Evolutionary conservation across 2,329 filamentous ascomycete genomes (phyloP), one percentile per base, ranked within the genome.

Genomic region (Sarocladiaceae sp.): DNA sequence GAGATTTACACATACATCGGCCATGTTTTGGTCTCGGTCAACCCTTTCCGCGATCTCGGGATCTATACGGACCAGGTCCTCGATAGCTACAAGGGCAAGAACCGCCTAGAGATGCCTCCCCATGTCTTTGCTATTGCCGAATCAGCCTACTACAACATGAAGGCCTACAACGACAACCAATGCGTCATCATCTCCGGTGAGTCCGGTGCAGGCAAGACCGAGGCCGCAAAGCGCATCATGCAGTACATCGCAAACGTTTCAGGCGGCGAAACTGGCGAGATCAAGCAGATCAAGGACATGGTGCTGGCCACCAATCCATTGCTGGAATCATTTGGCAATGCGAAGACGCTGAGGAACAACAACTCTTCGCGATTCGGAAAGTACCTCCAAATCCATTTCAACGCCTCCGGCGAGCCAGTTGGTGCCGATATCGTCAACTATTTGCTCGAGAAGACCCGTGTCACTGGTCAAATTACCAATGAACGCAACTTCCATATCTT

Each of bases 1-100:
- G 91, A 98, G 69, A 98, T 98, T 64, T 98, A 98, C 72, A 98
- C 93, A 60, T 98, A 98, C 67, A 98, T 98, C 64, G 93, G 93
- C 70, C 91, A 97, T 84, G 93, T 98, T 67, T 68, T 98, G 76
- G 93, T 98, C 55, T 97, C 93, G 31, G 93, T 98, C 65, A 98
- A 98, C 67, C 93, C 93, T 27, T 98, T 98, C 67, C 83, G 88
- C 62, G 93, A 98, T 62, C 76, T 95, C 71, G 93, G 93, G 46
- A 97, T 98, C 69, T 98, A 98, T 69, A 97, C 91, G 64, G 91
- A 97, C 54, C 72, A 84, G 58, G 89, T 97, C 47, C 80, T 98
- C 59, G 83, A 95, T 40, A 91, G 87, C 59, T 98, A 98, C 73
- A 85, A 83, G 68, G 91, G 91, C 55, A 96, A 97, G 76, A 98